A percentile compares a stretch with the other conserved stretches of the same genome.
Conservation (phyloP, 305 asterid genomes). For the Fraxinus platypoda region DNA sequence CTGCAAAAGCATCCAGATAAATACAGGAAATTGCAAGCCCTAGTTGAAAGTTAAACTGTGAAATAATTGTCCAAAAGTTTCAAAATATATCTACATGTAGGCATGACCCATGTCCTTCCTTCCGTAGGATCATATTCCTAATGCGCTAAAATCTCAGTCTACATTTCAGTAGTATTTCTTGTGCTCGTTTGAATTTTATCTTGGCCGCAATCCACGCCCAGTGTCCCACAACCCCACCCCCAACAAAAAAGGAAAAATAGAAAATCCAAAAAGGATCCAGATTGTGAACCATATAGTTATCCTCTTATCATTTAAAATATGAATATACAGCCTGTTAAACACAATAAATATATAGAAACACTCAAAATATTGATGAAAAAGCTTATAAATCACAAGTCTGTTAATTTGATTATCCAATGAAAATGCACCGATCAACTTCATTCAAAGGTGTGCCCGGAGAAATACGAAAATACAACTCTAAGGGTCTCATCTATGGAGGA, state of each 20-base stretch:
- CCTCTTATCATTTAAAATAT: background rate
- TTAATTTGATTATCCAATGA: background rate
- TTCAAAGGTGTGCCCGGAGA: background rate
- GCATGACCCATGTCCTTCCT: background rate
- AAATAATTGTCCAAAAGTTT: background rate
- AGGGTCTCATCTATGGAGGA: background rate
- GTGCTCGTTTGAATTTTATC: background rate
- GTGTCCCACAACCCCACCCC: background rate
- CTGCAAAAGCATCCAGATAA: constrained; percentile 43
- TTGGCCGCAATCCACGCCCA: background rate
- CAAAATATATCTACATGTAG: background rate
- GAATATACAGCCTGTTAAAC: background rate
- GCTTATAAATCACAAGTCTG: background rate
- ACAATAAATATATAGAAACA: background rate
- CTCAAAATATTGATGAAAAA: background rate
- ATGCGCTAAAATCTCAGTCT: background rate
- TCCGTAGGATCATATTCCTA: background rate
- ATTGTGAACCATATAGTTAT: background rate
- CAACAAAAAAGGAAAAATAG: background rate
- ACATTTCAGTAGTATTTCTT: background rate
- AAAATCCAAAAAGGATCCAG: background rate
- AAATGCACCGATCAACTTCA: background rate
- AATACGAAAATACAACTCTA: background rate
- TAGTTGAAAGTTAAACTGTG: background rate
- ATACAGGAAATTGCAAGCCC: background rate